Evolutionary conservation across 2,329 filamentous ascomycete genomes (phyloP).

Genomic region (Beauveria caledonica): DNA sequence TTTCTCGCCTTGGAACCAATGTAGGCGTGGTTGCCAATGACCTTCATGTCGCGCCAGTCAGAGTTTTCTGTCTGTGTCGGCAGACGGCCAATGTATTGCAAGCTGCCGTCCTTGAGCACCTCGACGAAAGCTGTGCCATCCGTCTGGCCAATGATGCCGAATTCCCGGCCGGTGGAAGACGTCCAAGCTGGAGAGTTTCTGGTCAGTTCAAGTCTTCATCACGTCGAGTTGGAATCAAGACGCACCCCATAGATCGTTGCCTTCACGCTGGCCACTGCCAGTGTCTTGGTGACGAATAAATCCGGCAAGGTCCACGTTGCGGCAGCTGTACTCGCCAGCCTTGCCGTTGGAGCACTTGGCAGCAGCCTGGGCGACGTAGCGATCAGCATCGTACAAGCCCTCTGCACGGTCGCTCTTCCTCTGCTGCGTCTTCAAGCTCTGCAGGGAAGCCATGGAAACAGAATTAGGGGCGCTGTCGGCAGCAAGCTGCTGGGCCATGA

Average conservation of each 20-base stretch:
- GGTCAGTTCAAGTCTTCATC: no score
- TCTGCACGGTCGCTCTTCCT: not conserved
- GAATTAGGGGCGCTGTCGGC: slow-evolving; percentile 7
- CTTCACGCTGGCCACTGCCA: slow-evolving; percentile 25
- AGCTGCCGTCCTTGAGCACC: slow-evolving; percentile 31
- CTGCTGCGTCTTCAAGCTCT: not conserved
- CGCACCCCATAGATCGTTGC: slow-evolving; percentile 27
- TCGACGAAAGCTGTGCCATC: slow-evolving; percentile 41
- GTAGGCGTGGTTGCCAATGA: slow-evolving; percentile 27
- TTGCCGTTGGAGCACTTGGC: slow-evolving; percentile 22
- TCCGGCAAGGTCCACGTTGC: slow-evolving; percentile 28
- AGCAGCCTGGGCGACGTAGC: slow-evolving; percentile 11
- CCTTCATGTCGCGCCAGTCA: slow-evolving; percentile 34
- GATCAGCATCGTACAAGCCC: slow-evolving; percentile 12
- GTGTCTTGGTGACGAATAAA: slow-evolving; percentile 30
- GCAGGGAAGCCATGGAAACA: not conserved
- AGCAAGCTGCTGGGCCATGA: not conserved
- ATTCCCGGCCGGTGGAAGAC: slow-evolving; percentile 30
- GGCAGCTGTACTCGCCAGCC: slow-evolving; percentile 25
- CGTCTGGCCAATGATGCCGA: slow-evolving; percentile 35
- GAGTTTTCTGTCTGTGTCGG: slow-evolving; percentile 30
- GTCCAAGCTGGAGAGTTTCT: slow-evolving; percentile 11
- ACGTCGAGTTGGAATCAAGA: not conserved
- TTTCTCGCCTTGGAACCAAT: slow-evolving; percentile 34
- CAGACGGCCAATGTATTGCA: slow-evolving; percentile 37